A percentile compares a stretch with the other conserved stretches of the same genome.
Conservation (phyloP, 768 basidiomycete species). For the Mycena galopus region DNA sequence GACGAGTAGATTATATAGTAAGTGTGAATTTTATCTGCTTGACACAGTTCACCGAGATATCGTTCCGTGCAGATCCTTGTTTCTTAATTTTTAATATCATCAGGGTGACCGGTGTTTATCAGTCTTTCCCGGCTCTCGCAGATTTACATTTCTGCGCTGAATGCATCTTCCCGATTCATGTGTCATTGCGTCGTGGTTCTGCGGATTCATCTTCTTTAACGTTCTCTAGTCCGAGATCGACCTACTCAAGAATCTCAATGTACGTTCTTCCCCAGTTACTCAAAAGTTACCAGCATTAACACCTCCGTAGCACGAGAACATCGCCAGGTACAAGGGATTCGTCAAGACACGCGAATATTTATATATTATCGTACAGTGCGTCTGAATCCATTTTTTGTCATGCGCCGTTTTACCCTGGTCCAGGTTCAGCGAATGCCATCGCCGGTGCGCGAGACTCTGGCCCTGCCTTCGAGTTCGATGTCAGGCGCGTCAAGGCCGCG, state of each 20-base stretch:
- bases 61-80: too few relatives aligned
- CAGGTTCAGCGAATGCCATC: slow-evolving; percentile 88
- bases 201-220: slow-evolving; percentile 19
- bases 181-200: slow-evolving; percentile 42
- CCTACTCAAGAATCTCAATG: slow-evolving; percentile 95
- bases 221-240: slow-evolving; percentile 90
- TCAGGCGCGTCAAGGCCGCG: slow-evolving; percentile 43
- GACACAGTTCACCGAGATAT: too few relatives aligned
- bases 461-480: slow-evolving; percentile 31
- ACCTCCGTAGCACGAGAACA: slow-evolving; percentile 85
- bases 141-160: too few relatives aligned
- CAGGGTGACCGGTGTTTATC: too few relatives aligned
- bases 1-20: slow-evolving; percentile 1
- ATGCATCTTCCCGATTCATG: too few relatives aligned
- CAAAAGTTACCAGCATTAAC: slow-evolving; percentile 25
- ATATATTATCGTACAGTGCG: slow-evolving; percentile 96
- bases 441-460: slow-evolving; percentile 52
- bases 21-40: too few relatives aligned
- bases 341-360: slow-evolving; percentile 94
- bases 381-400: slow-evolving; percentile 27
- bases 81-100: too few relatives aligned
- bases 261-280: slow-evolving; percentile 51
- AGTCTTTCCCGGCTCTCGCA: too few relatives aligned
- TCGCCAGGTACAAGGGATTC: slow-evolving; percentile 99
- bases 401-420: background rate